A percentile compares a stretch with the other conserved stretches of the same genome.
These are phyloP conservation scores for Misopates orontium DNA, from an alignment of 257 asterid genomes.

Conservation along the genomic window DNA sequence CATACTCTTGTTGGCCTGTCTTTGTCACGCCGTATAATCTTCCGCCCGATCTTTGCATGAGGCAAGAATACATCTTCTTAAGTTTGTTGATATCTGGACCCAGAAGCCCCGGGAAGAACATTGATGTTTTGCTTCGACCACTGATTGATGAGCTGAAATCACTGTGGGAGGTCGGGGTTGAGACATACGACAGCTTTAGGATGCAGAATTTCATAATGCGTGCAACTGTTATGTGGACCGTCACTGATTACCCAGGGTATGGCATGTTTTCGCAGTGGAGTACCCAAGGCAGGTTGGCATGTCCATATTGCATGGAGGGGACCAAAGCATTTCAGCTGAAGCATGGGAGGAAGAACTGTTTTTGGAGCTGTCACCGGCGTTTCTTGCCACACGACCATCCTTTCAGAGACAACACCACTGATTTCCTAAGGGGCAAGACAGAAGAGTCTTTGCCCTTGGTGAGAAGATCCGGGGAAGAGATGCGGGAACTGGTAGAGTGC, in stretches of 20 bases:
- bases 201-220: not conserved
- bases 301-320: not conserved
- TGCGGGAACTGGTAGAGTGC: too few relatives aligned
- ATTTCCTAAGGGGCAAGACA: too few relatives aligned
- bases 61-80: too few relatives aligned
- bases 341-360: not conserved
- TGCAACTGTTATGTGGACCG: not conserved
- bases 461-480: too few relatives aligned
- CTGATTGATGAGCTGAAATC: not conserved
- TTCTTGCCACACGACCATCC: too few relatives aligned
- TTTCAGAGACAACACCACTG: too few relatives aligned
- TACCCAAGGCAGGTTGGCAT: not conserved
- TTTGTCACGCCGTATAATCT: too few relatives aligned
- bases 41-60: too few relatives aligned
- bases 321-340: not conserved
- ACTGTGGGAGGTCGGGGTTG: not conserved
- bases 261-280: constrained; percentile 4
- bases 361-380: not conserved
- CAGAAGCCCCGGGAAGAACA: not conserved
- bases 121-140: not conserved
- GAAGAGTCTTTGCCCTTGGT: too few relatives aligned
- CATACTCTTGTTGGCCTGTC: too few relatives aligned
- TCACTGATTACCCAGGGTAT: not conserved
- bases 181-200: not conserved
- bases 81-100: too few relatives aligned